Percentiles rank a stretch among this genome's conserved stretches.
Evolutionary conservation across 2,329 filamentous ascomycete genomes (phyloP).

Genomic region (Xylariaceae sp.): DNA sequence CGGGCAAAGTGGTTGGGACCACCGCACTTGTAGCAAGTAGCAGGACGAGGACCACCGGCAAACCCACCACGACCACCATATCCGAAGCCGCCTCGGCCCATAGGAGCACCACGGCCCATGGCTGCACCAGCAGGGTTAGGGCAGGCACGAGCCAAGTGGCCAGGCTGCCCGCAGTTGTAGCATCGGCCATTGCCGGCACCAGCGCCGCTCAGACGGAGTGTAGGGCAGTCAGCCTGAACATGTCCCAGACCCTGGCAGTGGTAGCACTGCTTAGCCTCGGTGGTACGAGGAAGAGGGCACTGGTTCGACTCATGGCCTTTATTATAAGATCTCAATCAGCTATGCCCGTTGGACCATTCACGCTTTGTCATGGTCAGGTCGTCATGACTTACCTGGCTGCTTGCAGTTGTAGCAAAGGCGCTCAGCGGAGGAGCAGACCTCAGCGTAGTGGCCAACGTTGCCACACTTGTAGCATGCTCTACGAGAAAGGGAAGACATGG

Average conservation of each 20-base stretch:
- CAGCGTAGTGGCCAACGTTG: conserved; percentile 76
- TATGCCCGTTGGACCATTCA: conserved; percentile 13
- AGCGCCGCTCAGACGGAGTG: conserved; percentile 83
- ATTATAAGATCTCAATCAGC: conserved; percentile 4
- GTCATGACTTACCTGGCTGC: conserved; percentile 61
- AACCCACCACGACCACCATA: conserved; percentile 70
- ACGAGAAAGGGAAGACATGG: conserved; percentile 77
- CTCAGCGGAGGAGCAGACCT: conserved; percentile 97
- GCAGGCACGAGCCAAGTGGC: conserved; percentile 91
- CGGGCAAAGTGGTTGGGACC: conserved; percentile 97
- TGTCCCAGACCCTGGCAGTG: conserved; percentile 98
- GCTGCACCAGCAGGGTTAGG: conserved; percentile 65
- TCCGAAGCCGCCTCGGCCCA: conserved; percentile 68
- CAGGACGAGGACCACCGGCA: conserved; percentile 64
- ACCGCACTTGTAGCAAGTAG: conserved; percentile 73
- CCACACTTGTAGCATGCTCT: conserved; percentile 82
- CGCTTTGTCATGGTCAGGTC: neutral
- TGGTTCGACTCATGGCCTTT: conserved; percentile 93
- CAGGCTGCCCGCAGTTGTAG: conserved; percentile 93
- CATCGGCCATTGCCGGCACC: conserved; percentile 80
- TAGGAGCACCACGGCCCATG: conserved; percentile 65
- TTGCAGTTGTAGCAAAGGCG: conserved; percentile 99
- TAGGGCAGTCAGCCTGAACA: conserved; percentile 98
- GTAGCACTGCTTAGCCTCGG: conserved; percentile 99
- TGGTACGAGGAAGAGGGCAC: conserved; percentile 93